Percentiles rank a stretch among this genome's conserved stretches.
phyloP scores from a whole-genome alignment of 2,329 filamentous ascomycete genomes.

The Cercospora sojina region DNA sequence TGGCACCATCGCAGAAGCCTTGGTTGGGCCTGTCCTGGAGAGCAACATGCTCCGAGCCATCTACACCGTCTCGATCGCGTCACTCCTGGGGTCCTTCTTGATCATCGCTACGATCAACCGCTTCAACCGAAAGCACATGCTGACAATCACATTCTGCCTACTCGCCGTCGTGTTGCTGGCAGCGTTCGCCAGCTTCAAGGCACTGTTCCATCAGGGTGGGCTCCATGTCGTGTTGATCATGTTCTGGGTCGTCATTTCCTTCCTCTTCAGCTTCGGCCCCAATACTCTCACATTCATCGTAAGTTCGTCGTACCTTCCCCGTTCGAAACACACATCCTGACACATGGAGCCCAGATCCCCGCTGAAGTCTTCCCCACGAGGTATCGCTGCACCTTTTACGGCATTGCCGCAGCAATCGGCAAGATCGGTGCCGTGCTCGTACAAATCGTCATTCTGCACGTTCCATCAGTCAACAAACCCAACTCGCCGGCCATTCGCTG shows the following conservation, averaged over 20 bases:
- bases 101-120: slow-evolving; percentile 43
- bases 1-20: slow-evolving; percentile 4
- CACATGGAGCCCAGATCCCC: slow-evolving; percentile 47
- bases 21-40: slow-evolving; percentile 21
- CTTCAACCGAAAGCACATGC: slow-evolving; percentile 45
- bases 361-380: slow-evolving; percentile 58
- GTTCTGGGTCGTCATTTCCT: slow-evolving; percentile 48
- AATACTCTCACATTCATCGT: slow-evolving; percentile 28
- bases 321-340: slow-evolving; percentile 34
- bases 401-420: slow-evolving; percentile 54
- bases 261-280: slow-evolving; percentile 51
- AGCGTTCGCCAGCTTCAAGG: slow-evolving; percentile 45
- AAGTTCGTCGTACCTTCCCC: neutral
- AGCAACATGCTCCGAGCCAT: slow-evolving; percentile 26
- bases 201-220: slow-evolving; percentile 37
- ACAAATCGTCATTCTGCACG: slow-evolving; percentile 40
- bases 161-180: slow-evolving; percentile 46
- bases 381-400: slow-evolving; percentile 55
- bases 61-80: slow-evolving; percentile 37
- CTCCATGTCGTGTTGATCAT: slow-evolving; percentile 39
- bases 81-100: slow-evolving; percentile 44
- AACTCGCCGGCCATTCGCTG: slow-evolving; percentile 20
- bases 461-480: slow-evolving; percentile 1
- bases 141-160: slow-evolving; percentile 47
- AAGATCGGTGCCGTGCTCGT: slow-evolving; percentile 54